Percentiles rank a stretch among this genome's conserved stretches.
These are phyloP conservation scores for Penicillium sp. DNA, from an alignment of 2,329 filamentous ascomycete species.

Conservation along the genomic window DNA sequence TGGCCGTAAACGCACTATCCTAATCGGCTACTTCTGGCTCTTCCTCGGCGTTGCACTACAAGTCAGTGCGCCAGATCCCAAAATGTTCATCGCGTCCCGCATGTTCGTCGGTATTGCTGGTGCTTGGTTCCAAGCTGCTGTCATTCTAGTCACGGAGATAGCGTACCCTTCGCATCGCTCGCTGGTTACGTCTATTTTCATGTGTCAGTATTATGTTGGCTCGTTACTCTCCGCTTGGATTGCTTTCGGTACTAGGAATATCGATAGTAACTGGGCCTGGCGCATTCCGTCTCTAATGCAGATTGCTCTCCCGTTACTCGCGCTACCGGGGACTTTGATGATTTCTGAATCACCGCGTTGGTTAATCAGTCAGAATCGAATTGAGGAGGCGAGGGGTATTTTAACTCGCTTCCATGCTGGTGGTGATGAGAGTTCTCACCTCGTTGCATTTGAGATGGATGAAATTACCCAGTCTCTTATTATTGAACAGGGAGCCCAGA, in stretches of 20 bases:
- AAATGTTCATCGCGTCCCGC: conserved; percentile 36
- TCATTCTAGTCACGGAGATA: conserved; percentile 46
- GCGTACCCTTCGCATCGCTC: conserved; percentile 44
- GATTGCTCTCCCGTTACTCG: conserved; percentile 12
- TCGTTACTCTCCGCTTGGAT: background rate
- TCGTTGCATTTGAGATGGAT: conserved; percentile 17
- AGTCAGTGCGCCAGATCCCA: conserved; percentile 22
- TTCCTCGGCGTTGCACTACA: conserved; percentile 28
- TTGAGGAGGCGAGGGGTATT: conserved; percentile 4
- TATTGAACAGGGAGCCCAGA: no score
- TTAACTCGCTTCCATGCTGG: conserved; percentile 15
- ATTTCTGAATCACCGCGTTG: conserved; percentile 17
- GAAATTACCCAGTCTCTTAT: conserved; percentile 6
- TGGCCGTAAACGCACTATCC: conserved; percentile 35
- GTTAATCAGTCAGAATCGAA: conserved; percentile 3
- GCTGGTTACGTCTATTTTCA: conserved; percentile 36
- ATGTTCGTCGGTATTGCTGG: conserved; percentile 39
- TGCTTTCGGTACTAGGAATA: background rate
- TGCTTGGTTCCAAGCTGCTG: conserved; percentile 35
- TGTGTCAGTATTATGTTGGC: conserved; percentile 36
- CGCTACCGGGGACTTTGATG: conserved; percentile 1
- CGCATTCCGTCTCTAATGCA: conserved; percentile 17
- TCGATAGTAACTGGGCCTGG: conserved; percentile 11
- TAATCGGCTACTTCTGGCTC: conserved; percentile 35
- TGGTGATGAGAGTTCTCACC: conserved; percentile 9